Evolutionary conservation across 1,284 basidiomycete species (phyloP).

Genomic region (Porogramme epimiltina): DNA sequence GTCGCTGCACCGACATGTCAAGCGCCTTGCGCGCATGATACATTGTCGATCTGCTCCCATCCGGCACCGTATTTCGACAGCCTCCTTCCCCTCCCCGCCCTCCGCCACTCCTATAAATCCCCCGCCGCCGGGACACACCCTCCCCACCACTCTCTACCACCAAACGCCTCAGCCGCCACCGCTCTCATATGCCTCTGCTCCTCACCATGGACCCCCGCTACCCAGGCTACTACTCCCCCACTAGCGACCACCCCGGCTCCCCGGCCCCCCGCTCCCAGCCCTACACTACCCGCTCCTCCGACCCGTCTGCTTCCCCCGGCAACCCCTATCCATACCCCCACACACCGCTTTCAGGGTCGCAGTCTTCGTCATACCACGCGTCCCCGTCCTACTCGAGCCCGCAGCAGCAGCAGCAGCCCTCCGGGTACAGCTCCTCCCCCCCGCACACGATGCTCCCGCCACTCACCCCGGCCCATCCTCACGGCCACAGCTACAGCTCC

Average conservation of each 20-base stretch:
- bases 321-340: slow-evolving; percentile 12
- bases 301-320: slow-evolving; percentile 4
- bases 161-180: slow-evolving; percentile 5
- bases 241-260: slow-evolving; percentile 9
- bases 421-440: slow-evolving; percentile 9
- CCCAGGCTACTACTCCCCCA: slow-evolving; percentile 17
- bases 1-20: slow-evolving; percentile 15
- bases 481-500: slow-evolving; percentile 13
- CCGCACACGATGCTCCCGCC: slow-evolving; percentile 14
- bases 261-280: slow-evolving; percentile 6
- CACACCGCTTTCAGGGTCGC: slow-evolving; percentile 2
- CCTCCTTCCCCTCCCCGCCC: slow-evolving; percentile 11
- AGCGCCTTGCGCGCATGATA: slow-evolving; percentile 19
- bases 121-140: slow-evolving; percentile 1
- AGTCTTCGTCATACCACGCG: neutral
- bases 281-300: slow-evolving; percentile 13
- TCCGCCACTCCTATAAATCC: slow-evolving; percentile 13
- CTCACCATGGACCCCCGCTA: slow-evolving; percentile 21
- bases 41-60: slow-evolving; percentile 25
- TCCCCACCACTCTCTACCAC: slow-evolving; percentile 3
- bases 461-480: slow-evolving; percentile 2
- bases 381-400: neutral
- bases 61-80: slow-evolving; percentile 22
- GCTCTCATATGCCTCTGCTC: slow-evolving; percentile 13
- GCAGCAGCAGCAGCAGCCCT: neutral